Conservation (phyloP, 179 eudicot species). For the Spinacia oleracea region DNA sequence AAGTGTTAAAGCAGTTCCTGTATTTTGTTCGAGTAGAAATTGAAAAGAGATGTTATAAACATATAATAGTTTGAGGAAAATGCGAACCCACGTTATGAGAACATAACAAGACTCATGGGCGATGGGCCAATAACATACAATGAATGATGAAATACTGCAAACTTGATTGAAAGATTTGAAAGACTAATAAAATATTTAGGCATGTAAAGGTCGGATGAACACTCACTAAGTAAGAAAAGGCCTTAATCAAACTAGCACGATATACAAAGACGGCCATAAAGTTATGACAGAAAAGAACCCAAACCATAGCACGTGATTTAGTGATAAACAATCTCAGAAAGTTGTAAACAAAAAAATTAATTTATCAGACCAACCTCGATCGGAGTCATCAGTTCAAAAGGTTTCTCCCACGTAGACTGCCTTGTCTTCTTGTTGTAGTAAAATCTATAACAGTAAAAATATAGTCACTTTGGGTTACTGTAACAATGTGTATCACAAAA, state of each 20-base stretch:
- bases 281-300: not conserved
- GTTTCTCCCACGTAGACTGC: conserved; percentile 86
- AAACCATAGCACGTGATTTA: not conserved
- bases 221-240: not conserved
- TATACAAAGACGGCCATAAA: not conserved
- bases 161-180: conserved; percentile 21
- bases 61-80: not conserved
- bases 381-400: conserved; percentile 74
- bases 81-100: not conserved
- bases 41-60: not conserved
- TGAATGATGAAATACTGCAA: conserved; percentile 1
- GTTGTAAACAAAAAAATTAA: not conserved
- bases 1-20: not conserved
- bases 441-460: conserved; percentile 46
- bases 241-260: not conserved
- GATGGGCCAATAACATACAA: not conserved
- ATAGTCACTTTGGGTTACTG: not conserved
- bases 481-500: not conserved
- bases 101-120: conserved; percentile 1
- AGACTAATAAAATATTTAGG: conserved; percentile 15
- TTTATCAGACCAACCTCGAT: conserved; percentile 54
- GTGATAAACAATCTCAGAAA: conserved; percentile 1
- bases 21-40: conserved; percentile 1
- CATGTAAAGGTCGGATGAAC: not conserved
- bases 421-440: conserved; percentile 74